phyloP scores from a whole-genome alignment of 352 stramenopile genomes.

The Hyaloperonospora arabidopsidis region DNA sequence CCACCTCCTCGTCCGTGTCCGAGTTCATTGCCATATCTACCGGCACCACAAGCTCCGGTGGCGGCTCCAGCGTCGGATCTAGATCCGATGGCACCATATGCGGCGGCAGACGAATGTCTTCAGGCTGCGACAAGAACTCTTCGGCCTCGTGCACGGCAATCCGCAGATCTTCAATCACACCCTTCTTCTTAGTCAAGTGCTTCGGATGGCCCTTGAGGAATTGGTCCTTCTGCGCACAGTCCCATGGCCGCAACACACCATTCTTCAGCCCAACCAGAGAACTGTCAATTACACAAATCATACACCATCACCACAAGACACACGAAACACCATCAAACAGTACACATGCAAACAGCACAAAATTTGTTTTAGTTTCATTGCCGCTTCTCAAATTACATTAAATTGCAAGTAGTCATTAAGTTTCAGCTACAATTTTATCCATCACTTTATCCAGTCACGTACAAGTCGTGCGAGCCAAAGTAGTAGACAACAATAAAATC shows the following conservation, averaged over 20 bases:
- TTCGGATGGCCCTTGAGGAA: constrained; percentile 63
- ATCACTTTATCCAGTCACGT: too few species aligned
- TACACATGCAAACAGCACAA: background rate
- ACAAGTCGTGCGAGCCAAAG: constrained; percentile 81
- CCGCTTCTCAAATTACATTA: too few species aligned
- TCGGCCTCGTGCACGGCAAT: constrained; percentile 61
- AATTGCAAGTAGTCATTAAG: too few species aligned
- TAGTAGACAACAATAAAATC: constrained; percentile 79
- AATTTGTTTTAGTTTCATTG: background rate
- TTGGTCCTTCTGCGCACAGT: constrained; percentile 58
- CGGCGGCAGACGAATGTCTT: constrained; percentile 65
- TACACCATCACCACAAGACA: background rate
- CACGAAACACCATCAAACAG: too few species aligned
- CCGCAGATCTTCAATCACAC: constrained; percentile 35
- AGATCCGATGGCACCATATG: constrained; percentile 80
- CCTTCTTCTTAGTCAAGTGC: constrained; percentile 66
- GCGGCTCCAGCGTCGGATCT: constrained; percentile 62
- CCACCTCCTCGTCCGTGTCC: constrained; percentile 23
- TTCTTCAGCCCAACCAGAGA: constrained; percentile 58
- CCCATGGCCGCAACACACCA: constrained; percentile 55
- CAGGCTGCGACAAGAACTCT: constrained; percentile 66
- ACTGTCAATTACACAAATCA: constrained; percentile 15
- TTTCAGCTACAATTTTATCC: too few species aligned
- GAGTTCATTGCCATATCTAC: constrained; percentile 24
- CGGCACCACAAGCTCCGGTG: constrained; percentile 32